A percentile compares a stretch with the other conserved stretches of the same genome.
Evolutionary conservation across 2,329 filamentous ascomycete genomes (phyloP).

Genomic region (Aspergillus sp.): DNA sequence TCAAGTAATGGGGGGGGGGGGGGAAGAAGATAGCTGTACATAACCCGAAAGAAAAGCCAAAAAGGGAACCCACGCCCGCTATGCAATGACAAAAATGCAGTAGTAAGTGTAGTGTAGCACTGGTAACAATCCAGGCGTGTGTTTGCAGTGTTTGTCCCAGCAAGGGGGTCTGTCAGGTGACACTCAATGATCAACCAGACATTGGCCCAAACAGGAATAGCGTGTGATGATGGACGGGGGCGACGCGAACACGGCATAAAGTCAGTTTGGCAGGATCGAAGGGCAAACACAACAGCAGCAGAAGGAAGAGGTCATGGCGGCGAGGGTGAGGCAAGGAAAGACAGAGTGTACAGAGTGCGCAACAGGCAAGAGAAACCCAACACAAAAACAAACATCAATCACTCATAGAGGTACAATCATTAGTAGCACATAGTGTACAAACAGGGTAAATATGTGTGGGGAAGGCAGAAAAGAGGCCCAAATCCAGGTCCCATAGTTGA

Average conservation of each 20-base stretch:
- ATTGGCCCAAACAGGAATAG: background rate
- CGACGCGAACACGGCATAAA: conserved; percentile 2
- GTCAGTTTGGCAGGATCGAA: conserved; percentile 1
- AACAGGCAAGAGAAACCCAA: conserved; percentile 3
- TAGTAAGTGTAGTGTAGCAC: background rate
- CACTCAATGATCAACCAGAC: background rate
- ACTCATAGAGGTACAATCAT: background rate
- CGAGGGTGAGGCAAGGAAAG: background rate
- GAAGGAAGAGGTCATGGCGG: background rate
- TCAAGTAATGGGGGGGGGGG: no score
- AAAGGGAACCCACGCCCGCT: conserved; percentile 21
- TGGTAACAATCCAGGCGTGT: background rate
- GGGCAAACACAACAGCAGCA: background rate
- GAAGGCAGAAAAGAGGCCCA: conserved; percentile 1
- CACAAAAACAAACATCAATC: background rate
- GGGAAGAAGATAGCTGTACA: no score
- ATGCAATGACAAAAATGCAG: conserved; percentile 17
- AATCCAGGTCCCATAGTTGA: background rate
- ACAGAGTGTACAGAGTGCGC: background rate
- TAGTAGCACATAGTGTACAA: background rate
- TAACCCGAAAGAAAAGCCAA: background rate
- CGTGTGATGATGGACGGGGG: background rate
- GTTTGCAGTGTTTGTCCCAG: background rate
- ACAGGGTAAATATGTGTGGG: background rate
- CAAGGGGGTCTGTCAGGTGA: background rate